phyloP scores from a whole-genome alignment of 2,329 filamentous ascomycete genomes.

The Dactylella cylindrospora region DNA sequence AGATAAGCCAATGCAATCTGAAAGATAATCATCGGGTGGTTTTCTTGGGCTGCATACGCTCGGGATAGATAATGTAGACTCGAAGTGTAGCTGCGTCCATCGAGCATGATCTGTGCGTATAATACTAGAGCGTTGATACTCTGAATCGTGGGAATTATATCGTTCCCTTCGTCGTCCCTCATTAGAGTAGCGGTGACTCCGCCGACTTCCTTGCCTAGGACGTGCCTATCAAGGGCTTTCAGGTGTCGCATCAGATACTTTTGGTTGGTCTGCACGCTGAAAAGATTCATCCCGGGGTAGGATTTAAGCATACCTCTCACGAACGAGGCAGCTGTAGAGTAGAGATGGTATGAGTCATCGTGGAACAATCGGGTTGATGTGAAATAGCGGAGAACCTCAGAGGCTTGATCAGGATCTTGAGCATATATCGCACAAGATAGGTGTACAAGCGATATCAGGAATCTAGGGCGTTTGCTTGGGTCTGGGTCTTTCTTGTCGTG shows the following conservation, averaged over 20 bases:
- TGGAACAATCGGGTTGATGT: slow-evolving; percentile 79
- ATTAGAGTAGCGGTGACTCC: slow-evolving; percentile 46
- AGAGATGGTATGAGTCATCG: slow-evolving; percentile 72
- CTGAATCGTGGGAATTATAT: slow-evolving; percentile 58
- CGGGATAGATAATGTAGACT: slow-evolving; percentile 74
- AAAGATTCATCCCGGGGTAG: slow-evolving; percentile 47
- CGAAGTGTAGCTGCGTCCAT: slow-evolving; percentile 74
- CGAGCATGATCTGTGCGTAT: slow-evolving; percentile 86
- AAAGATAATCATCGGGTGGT: slow-evolving; percentile 76
- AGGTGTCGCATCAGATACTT: slow-evolving; percentile 92
- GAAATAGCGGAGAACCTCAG: slow-evolving; percentile 75
- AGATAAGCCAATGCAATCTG: slow-evolving; percentile 82
- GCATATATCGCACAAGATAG: slow-evolving; percentile 79
- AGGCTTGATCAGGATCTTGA: slow-evolving; percentile 74
- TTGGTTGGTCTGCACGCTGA: slow-evolving; percentile 56
- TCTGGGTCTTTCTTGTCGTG: slow-evolving; percentile 62
- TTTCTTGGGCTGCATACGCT: slow-evolving; percentile 70
- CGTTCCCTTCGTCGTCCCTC: slow-evolving; percentile 52
- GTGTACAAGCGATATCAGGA: slow-evolving; percentile 54
- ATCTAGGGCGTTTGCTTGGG: slow-evolving; percentile 53
- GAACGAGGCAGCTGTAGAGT: slow-evolving; percentile 43
- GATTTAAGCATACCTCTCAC: slow-evolving; percentile 46
- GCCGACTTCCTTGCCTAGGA: slow-evolving; percentile 57
- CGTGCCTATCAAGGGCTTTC: slow-evolving; percentile 78
- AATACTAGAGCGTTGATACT: slow-evolving; percentile 82